Conservation (phyloP, 176 grass and related monocot species). For the Phoenix dactylifera region DNA sequence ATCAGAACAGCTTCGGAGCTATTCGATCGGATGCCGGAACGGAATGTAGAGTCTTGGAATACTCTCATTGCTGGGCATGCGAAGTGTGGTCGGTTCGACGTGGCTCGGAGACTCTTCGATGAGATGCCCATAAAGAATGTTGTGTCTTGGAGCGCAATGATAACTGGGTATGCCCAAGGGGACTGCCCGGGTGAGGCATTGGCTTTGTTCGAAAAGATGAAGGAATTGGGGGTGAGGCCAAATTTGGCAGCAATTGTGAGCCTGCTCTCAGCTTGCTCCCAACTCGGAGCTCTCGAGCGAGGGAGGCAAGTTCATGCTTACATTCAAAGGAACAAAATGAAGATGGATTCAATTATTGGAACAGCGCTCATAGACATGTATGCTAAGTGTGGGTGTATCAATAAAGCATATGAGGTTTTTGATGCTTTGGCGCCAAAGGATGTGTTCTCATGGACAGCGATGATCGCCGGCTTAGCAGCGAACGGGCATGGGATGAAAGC, state of each 20-base stretch:
- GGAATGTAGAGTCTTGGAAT: constrained; percentile 16
- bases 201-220: constrained; percentile 10
- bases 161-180: constrained; percentile 9
- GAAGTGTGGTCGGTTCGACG: not conserved
- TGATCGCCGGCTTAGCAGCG: constrained; percentile 8
- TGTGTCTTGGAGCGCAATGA: constrained; percentile 22
- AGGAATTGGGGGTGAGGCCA: not conserved
- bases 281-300: constrained; percentile 12
- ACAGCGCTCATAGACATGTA: constrained; percentile 22
- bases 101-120: constrained; percentile 5
- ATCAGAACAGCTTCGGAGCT: not conserved
- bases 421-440: constrained; percentile 9
- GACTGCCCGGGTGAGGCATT: constrained; percentile 1
- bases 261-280: constrained; percentile 14
- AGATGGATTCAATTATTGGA: constrained; percentile 9
- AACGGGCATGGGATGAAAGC: constrained; percentile 5
- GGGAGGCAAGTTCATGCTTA: constrained; percentile 11
- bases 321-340: constrained; percentile 8
- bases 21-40: constrained; percentile 8
- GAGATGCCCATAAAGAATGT: constrained; percentile 11
- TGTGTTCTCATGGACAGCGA: constrained; percentile 19
- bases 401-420: constrained; percentile 7
- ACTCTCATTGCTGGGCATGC: constrained; percentile 12
- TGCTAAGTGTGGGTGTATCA: constrained; percentile 13
- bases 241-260: constrained; percentile 17